These are phyloP conservation scores for Cyberlindnera petersonii DNA, from an alignment of 805 yeast species.

Conservation along the genomic window DNA sequence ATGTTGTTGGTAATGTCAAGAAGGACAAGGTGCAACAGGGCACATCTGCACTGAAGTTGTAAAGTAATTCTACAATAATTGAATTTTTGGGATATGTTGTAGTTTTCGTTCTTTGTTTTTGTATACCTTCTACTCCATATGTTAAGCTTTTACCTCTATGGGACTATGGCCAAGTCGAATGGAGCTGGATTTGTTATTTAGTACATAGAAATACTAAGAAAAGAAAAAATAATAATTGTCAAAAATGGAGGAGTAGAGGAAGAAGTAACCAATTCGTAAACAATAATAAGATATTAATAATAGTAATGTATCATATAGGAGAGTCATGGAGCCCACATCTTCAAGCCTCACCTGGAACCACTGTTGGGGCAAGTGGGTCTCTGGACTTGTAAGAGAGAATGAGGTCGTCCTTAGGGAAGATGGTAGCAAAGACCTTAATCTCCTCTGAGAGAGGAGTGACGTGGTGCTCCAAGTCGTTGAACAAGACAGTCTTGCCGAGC, in stretches of 20 bases:
- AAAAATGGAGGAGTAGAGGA: no score
- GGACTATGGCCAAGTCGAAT: no score
- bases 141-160: no score
- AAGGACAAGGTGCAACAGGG: slow-evolving; percentile 34
- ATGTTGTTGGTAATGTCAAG: slow-evolving; percentile 63
- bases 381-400: slow-evolving; percentile 68
- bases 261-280: no score
- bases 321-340: neutral
- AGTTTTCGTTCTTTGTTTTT: no score
- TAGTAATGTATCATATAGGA: neutral
- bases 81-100: no score
- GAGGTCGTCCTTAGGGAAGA: slow-evolving; percentile 96
- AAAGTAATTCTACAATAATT: slow-evolving; percentile 5
- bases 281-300: no score
- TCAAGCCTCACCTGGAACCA: slow-evolving; percentile 11
- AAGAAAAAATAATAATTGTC: no score
- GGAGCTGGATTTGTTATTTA: no score
- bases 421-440: slow-evolving; percentile 94
- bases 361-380: slow-evolving; percentile 39
- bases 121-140: no score
- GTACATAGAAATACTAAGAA: no score
- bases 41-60: slow-evolving; percentile 23
- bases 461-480: slow-evolving; percentile 75
- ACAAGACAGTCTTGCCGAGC: slow-evolving; percentile 86
- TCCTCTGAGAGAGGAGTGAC: slow-evolving; percentile 84